Evolutionary conservation across 371 early-diverging fungal genomes (phyloP).

Genomic region (Choanephora cucurbitarum): DNA sequence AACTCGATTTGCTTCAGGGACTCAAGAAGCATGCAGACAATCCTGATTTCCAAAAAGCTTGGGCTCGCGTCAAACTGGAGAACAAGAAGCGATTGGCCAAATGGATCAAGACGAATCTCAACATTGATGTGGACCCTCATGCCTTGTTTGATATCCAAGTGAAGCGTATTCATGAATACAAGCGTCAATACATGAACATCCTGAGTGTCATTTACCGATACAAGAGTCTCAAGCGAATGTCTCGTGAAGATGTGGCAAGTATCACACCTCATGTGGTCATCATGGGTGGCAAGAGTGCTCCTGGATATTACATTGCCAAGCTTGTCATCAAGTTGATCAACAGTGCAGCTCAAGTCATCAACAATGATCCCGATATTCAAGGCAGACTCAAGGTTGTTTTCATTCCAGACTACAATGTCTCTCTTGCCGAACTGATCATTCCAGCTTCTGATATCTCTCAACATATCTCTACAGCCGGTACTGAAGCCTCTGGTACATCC

Average conservation of each 20-base stretch:
- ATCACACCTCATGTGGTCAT: conserved; percentile 80
- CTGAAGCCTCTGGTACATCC: conserved; percentile 97
- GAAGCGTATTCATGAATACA: conserved; percentile 96
- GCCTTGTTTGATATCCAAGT: conserved; percentile 93
- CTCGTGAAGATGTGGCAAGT: conserved; percentile 56
- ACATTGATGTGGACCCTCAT: conserved; percentile 73
- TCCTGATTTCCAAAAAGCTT: conserved; percentile 69
- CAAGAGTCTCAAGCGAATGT: conserved; percentile 72
- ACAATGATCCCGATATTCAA: conserved; percentile 74
- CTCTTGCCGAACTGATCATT: conserved; percentile 86
- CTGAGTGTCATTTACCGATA: conserved; percentile 89
- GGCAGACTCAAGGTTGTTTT: conserved; percentile 88
- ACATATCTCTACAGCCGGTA: conserved; percentile 92
- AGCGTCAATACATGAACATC: conserved; percentile 97
- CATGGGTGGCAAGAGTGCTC: conserved; percentile 86
- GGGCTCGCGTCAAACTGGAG: conserved; percentile 82
- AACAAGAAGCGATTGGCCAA: conserved; percentile 89
- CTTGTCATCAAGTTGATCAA: conserved; percentile 95
- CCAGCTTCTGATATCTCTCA: conserved; percentile 95
- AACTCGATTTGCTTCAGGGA: conserved; percentile 63
- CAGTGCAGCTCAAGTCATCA: conserved; percentile 81
- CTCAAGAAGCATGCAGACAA: conserved; percentile 66
- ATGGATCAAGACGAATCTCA: conserved; percentile 67
- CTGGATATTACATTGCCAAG: conserved; percentile 96
- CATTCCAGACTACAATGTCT: conserved; percentile 93